Base-by-base conservation (phyloP, 2,329 filamentous ascomycete genomes). In the Arthrobotrys musiformis region DNA sequence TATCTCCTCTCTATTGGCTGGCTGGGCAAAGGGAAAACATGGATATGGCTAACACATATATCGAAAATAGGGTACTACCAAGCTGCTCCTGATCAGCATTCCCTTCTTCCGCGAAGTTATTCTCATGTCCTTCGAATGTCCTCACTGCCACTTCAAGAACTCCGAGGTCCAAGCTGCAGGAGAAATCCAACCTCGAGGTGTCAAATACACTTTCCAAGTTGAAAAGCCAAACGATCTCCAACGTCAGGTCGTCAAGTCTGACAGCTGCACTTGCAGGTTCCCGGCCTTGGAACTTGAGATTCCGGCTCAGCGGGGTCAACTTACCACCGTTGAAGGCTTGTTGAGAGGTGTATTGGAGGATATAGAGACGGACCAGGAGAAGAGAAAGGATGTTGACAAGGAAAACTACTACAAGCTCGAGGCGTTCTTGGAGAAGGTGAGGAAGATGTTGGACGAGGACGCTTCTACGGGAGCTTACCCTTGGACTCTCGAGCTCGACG, bases 81-180 rank as follows among this genome's bases (percentile, higher is more conserved):
- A 91, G 74, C 88, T 99, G 22, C 89, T 99, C 48, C 89, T 99
- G 67, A 97, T 96, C 15, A 90, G 90, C 79, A 97, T 99, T 69
- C 95, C 95, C 15, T 98, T 93, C 87, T 99, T 99, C 87, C 93
- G 93, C 85, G 94, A 99, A 84, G 90, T 99, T 79, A 93, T 99
- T 81, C 89, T 99, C 84, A 97, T 97, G 90, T 98, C 94, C 79
- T 99, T 99, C 84, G 89, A 89, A 80, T 99, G 95, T 86, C 90
- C 93, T 4, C 89, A 97, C 84, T 99, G 95, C 86, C 86, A 90
- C 82, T 91, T 94, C 85, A 90, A 91, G 80, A 97, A 98, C 86
- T 94, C 94, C 84, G 94, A 97, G 81, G 92, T 99, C 81, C 94
- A 97, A 83, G 90, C 94, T 7, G 95, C 95, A 28, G 93, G 93